phyloP scores from a whole-genome alignment of 805 yeast genomes.

The Hemisphaericaspora nanyangensis region DNA sequence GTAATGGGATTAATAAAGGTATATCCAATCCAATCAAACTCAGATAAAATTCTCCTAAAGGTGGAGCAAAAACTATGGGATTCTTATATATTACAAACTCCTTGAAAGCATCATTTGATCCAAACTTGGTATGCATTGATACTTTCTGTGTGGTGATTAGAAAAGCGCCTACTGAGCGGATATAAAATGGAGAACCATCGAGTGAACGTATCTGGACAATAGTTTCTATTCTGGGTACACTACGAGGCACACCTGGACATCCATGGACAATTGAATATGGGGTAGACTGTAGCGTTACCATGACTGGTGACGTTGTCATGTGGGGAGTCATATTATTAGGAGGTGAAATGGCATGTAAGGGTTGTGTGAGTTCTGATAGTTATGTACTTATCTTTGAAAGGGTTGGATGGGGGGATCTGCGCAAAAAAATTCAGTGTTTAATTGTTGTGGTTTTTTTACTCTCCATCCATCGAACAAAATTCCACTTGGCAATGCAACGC shows the following conservation, averaged over 20 bases:
- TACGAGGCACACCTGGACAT: constrained; percentile 66
- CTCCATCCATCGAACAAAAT: no score
- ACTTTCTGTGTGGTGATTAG: constrained; percentile 51
- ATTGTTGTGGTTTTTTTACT: no score
- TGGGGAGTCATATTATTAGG: background rate
- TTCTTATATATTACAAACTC: constrained; percentile 33
- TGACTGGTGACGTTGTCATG: constrained; percentile 21
- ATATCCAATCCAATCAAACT: constrained; percentile 52
- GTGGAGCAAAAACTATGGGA: constrained; percentile 33
- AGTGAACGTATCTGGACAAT: constrained; percentile 51
- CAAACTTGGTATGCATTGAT: constrained; percentile 34
- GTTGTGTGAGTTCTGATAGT: no score
- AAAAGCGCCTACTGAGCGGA: constrained; percentile 47
- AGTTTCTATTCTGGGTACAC: constrained; percentile 56
- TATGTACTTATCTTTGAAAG: no score
- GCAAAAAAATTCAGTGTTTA: no score
- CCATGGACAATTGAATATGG: constrained; percentile 55
- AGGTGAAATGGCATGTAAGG: background rate
- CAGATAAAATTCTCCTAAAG: constrained; percentile 35
- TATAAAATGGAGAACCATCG: constrained; percentile 42
- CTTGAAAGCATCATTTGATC: constrained; percentile 31
- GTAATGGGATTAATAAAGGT: constrained; percentile 56
- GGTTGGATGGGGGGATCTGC: no score
- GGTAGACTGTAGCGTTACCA: constrained; percentile 44
- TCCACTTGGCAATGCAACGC: no score